phyloP scores from a whole-genome alignment of 2,329 filamentous ascomycete genomes.

The Grosmannia huntii region DNA sequence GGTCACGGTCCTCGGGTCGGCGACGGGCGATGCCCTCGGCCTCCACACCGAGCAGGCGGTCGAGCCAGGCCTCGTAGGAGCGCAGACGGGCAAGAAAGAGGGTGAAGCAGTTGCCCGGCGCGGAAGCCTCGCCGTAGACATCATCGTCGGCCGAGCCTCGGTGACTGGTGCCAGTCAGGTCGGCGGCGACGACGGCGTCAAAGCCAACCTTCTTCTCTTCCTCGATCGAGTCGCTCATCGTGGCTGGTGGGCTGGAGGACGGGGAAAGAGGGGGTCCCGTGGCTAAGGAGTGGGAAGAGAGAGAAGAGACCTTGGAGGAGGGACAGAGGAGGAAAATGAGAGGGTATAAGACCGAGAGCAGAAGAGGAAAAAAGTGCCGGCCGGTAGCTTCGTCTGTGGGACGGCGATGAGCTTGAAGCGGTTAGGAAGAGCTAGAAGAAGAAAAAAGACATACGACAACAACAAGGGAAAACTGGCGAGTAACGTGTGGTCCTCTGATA shows the following conservation, averaged over 20 bases:
- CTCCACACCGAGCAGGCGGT: slow-evolving; percentile 34
- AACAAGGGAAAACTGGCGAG: background rate
- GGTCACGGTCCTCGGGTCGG: slow-evolving; percentile 28
- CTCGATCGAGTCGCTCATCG: slow-evolving; percentile 4
- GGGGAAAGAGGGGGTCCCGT: background rate
- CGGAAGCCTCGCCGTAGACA: background rate
- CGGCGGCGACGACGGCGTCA: slow-evolving; percentile 1
- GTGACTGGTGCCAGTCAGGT: background rate
- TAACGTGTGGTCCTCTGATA: background rate
- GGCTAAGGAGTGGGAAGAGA: background rate
- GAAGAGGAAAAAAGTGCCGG: background rate
- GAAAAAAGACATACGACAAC: background rate
- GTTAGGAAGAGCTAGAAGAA: background rate
- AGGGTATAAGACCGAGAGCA: background rate
- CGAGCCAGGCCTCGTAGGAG: slow-evolving; percentile 28
- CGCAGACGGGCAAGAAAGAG: slow-evolving; percentile 25
- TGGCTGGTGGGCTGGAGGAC: background rate
- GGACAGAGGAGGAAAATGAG: background rate
- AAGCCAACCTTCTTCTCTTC: slow-evolving; percentile 11
- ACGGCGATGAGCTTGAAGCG: background rate
- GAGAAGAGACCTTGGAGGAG: background rate
- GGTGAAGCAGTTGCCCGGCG: slow-evolving; percentile 9
- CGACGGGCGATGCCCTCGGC: slow-evolving; percentile 32
- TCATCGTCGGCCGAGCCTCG: background rate
- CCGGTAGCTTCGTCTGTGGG: background rate